Evolutionary conservation across 495 filamentous ascomycete species (phyloP), one percentile per base, ranked within the genome.

Genomic region (Hypoxylon intermedium): DNA sequence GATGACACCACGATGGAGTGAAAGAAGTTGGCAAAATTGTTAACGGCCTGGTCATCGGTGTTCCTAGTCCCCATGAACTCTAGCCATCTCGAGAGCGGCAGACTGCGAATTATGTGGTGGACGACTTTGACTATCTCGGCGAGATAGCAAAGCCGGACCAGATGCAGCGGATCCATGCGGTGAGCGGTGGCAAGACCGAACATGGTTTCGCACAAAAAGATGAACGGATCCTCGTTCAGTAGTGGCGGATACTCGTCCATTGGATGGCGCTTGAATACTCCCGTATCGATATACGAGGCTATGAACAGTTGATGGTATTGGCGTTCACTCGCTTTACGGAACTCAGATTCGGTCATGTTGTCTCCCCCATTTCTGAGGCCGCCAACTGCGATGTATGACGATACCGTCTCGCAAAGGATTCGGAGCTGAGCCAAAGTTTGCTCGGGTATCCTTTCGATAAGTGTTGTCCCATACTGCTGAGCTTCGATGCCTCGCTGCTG

Each of bases 111-210:
- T 20, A 88, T 58, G 19, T 80, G 71, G 50, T 77, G 74, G 36
- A 82, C 75, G 2, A 91, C 89, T 74, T 96, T 94, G 37, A 92
- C 86, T 37, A 98, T 84, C 74, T 99, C 93, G 21, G 91, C 90
- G 31, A 95, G 80, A 68, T 96, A 97, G 77, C 94, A 98, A 52
- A 97, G 82, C 9, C 89, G 89, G 23, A 98, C 75, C 12, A 98
- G 66, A 74, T 96, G 90, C 55, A 89, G 84, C 24, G 95, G 85
- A 47, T 96, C 87, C 43, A 95, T 79, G 40, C 83, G 72, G 36
- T 76, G 70, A 11, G 74, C 72, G 16, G 70, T 54, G 16, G 61
- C 60, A 11, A 80, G 44, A 9, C 91, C 82, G 13, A 88, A 85
- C 16, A 91, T 87, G 18, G 85, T 82, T 33, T 96, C 77, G 56